Evolutionary conservation across 1,284 basidiomycete genomes (phyloP).

Genomic region (Sphaerobolus stellatus): DNA sequence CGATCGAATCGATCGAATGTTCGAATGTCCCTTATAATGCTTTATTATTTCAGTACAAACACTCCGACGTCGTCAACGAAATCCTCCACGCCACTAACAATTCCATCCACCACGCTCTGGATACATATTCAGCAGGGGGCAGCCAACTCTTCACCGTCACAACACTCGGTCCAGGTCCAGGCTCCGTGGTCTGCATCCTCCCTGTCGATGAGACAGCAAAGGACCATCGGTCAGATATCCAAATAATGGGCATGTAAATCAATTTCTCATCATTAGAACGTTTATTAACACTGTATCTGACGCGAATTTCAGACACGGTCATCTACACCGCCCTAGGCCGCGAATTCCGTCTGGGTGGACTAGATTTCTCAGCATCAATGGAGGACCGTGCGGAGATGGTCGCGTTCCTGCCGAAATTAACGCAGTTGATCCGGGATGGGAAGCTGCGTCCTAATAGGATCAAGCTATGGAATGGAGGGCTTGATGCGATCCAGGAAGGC

Average conservation of each 20-base stretch:
- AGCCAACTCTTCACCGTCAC: conserved; percentile 1
- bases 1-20: background rate
- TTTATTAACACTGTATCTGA: no score
- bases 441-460: conserved; percentile 23
- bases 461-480: conserved; percentile 18
- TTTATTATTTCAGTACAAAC: conserved; percentile 19
- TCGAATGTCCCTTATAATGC: background rate
- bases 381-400: conserved; percentile 25
- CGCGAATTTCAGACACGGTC: no score
- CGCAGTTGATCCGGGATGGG: conserved; percentile 16
- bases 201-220: background rate
- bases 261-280: no score
- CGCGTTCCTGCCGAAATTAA: conserved; percentile 19
- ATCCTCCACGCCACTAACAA: conserved; percentile 25
- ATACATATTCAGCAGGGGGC: conserved; percentile 7
- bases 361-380: conserved; percentile 26
- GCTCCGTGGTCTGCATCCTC: background rate
- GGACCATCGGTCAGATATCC: background rate
- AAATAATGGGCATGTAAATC: background rate
- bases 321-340: conserved; percentile 20
- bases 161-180: background rate
- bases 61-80: conserved; percentile 22
- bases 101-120: conserved; percentile 22
- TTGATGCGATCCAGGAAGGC: conserved; percentile 17
- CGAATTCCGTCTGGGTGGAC: conserved; percentile 19